These are phyloP conservation scores for Nothophaeocryptopus gaeumannii DNA, from an alignment of 2,329 filamentous ascomycete genomes.

Conservation along the genomic window DNA sequence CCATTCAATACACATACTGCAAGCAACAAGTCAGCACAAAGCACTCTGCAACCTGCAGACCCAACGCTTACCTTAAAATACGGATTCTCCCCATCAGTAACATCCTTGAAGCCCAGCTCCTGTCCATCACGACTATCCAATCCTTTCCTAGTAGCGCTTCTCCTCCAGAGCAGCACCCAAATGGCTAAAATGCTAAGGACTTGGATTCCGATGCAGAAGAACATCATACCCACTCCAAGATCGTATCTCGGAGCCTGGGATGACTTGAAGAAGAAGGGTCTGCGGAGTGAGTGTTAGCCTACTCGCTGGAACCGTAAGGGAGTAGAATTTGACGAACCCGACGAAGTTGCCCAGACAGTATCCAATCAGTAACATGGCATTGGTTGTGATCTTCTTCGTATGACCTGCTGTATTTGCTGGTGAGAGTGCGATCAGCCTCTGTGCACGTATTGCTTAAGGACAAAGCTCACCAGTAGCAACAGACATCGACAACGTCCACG, in stretches of 20 bases:
- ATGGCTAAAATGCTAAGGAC: constrained; percentile 14
- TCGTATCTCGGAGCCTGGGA: constrained; percentile 51
- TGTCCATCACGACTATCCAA: not conserved
- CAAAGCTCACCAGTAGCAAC: constrained; percentile 38
- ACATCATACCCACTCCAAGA: constrained; percentile 57
- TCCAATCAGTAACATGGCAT: constrained; percentile 41
- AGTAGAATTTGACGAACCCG: constrained; percentile 2
- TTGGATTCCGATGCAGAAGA: constrained; percentile 39
- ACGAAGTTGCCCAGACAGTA: constrained; percentile 22
- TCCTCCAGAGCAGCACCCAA: constrained; percentile 13
- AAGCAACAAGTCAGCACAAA: not conserved
- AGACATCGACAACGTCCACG: constrained; percentile 49
- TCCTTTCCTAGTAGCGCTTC: constrained; percentile 8
- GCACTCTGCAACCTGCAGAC: too few species aligned
- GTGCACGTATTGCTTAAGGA: too few species aligned
- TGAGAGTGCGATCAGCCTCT: too few species aligned
- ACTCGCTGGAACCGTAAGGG: too few species aligned
- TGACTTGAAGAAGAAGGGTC: constrained; percentile 61
- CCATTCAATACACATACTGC: constrained; percentile 1
- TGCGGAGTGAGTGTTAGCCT: constrained; percentile 25
- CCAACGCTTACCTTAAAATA: constrained; percentile 3
- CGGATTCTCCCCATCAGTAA: constrained; percentile 8
- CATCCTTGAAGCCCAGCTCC: constrained; percentile 8
- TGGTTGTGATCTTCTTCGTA: constrained; percentile 64
- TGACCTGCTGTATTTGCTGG: constrained; percentile 52